Conservation (phyloP, 495 filamentous ascomycete genomes). For the Talaromyces stipitatus region DNA sequence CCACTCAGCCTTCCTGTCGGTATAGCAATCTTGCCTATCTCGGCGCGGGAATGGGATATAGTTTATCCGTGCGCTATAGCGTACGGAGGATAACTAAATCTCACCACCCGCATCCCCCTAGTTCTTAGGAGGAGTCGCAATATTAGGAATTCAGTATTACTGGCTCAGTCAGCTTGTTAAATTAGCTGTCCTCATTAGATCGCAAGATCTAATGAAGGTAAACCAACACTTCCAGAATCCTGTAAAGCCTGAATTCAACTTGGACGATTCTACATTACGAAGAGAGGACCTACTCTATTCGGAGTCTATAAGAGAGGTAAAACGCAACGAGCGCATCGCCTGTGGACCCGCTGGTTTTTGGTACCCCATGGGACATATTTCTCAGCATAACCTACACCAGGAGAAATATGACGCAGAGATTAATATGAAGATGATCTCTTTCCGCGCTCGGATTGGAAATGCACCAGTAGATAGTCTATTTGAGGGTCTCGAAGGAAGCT, state of each 20-base stretch:
- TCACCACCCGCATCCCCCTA: too few relatives aligned
- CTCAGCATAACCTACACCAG: neutral
- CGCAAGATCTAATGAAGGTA: too few relatives aligned
- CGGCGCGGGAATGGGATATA: too few relatives aligned
- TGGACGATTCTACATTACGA: neutral
- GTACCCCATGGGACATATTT: neutral
- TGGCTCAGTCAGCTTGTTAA: too few relatives aligned
- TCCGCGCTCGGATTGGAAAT: neutral
- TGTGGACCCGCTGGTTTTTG: neutral
- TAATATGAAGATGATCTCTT: neutral
- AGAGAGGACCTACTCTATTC: neutral
- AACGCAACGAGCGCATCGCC: neutral
- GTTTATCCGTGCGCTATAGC: too few relatives aligned
- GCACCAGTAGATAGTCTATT: neutral
- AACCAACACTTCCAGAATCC: constrained; percentile 2
- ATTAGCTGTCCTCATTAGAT: too few relatives aligned
- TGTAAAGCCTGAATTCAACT: constrained; percentile 6
- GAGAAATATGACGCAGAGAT: neutral
- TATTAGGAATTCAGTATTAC: too few relatives aligned
- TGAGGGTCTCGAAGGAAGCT: neutral
- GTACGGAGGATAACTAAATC: too few relatives aligned
- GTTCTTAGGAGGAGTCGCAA: too few relatives aligned
- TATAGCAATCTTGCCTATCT: too few relatives aligned
- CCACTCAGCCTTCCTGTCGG: constrained; percentile 4
- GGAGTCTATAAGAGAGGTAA: constrained; percentile 2